Evolutionary conservation across 345 rosid genomes (phyloP), one percentile per base, ranked within the genome.

Genomic region (Salix udensis): DNA sequence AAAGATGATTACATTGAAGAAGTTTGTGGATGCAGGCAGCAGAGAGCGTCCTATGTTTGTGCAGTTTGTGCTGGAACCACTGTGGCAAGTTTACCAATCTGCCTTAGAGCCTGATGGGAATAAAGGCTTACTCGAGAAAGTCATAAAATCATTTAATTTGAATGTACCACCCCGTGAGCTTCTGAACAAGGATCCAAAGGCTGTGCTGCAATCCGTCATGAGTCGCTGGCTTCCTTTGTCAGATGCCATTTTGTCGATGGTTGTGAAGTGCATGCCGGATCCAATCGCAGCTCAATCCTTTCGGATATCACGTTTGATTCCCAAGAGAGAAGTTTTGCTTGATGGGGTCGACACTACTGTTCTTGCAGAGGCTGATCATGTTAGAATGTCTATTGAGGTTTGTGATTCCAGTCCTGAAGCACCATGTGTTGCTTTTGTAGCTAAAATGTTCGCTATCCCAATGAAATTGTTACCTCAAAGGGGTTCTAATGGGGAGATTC

Each of bases 191-290:
- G 98, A 95, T 80, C 93, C 91, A 2, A 95, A 93, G 83, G 66
- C 79, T 67, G 86, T 91, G 71, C 97, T 92, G 82, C 97, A 91
- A 42, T 82, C 98, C 31, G 90, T 95, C 50, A 83, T 93, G 94
- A 93, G 94, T 70, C 89, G 90, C 67, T 95, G 98, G 98, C 96
- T 95, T 79, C 98, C 98, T 60, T 79, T 95, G 80, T 88, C 98
- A 1, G 90, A 93, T 79, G 88, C 97, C 65, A 83, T 95, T 74
- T 84, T 95, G 80, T 93, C 97, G 7, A 95, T 95, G 96, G 96
- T 89, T 76, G 91, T 95, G 76, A 90, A 85, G 72, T 93, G 91
- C 76, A 79, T 93, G 67, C 98, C 97, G 1, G 93, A 93, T 70
- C 97, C 98, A n/a, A 68, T 90, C 67, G 83, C 85, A 30, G 96